Base-by-base conservation (phyloP, 148 eudicot genomes). In the Chenopodium suecicum region DNA sequence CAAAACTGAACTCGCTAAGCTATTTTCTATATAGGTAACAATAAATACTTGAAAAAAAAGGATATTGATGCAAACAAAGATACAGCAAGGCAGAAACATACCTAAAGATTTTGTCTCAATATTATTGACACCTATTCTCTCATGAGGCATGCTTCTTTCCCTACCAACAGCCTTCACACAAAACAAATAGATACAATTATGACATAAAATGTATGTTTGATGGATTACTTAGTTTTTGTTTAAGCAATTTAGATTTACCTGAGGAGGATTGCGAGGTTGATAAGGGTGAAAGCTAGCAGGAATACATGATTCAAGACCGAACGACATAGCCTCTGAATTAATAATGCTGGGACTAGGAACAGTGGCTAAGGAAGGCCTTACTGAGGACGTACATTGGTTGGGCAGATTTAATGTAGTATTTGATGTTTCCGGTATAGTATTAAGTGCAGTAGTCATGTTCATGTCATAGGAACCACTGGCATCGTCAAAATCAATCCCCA, bases 401-500 rank as follows among this genome's bases (percentile, higher is more conserved):
- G 87, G 80, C 4, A 83, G 83, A 79, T 78, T 76, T 37, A 85
- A 81, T 17, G 82, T 67, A 77, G 78, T 14, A 65, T 84, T 77
- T 20, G 81, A 70, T 29, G 81, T 69, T 41, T 82, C 83, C 13
- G 88, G 85, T 48, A 79, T 83, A 70, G 79, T n/a, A 27, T 85
- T 78, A 65, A 84, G 83, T 46, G 79, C 16, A 50, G 71, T 78
- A 14, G 80, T 65, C 78, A 79, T 62, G 72, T 80, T 82, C 46
- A 74, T 27, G 77, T 87, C 79, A 54, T 75, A 70, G 65, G 81
- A 64, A 74, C 69, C 86, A 67, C 82, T 85, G 44, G 82, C 83
- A 77, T 86, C 86, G 32, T 32, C 74, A 47, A 88, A 78, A 29
- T 86, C 85, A 83, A 88, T 79, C 80, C 87, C 90, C 82, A 86